phyloP scores from a whole-genome alignment of 73 alveolate species.

The Effrenium voratum region DNA sequence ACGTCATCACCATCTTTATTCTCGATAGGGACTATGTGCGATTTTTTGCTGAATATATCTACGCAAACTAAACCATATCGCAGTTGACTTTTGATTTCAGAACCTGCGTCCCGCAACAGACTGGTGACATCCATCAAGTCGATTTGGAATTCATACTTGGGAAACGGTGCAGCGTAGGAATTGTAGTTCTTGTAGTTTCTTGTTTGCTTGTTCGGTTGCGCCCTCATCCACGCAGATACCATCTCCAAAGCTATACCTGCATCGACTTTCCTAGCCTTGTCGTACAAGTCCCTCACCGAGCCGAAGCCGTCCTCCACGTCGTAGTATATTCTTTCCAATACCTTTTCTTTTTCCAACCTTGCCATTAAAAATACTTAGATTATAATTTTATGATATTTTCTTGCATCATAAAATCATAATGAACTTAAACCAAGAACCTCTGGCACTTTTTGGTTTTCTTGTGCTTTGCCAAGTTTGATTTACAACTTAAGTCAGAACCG shows the following conservation, averaged over 20 bases:
- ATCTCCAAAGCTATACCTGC: background rate
- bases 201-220: conserved; percentile 68
- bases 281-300: background rate
- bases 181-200: conserved; percentile 69
- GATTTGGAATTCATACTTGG: conserved; percentile 49
- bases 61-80: background rate
- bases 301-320: conserved; percentile 37
- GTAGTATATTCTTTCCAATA: background rate
- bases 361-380: background rate
- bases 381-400: background rate
- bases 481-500: conserved; percentile 20
- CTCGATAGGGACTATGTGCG: conserved; percentile 4
- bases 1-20: conserved; percentile 52
- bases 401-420: background rate
- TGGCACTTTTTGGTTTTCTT: conserved; percentile 58
- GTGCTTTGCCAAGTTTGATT: conserved; percentile 35
- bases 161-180: conserved; percentile 40
- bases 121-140: conserved; percentile 73
- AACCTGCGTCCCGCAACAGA: conserved; percentile 39
- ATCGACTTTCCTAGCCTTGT: background rate
- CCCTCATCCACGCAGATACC: background rate
- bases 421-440: background rate
- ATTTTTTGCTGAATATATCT: background rate
- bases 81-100: background rate
- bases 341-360: background rate